Evolutionary conservation across 148 eudicot genomes (phyloP).

Genomic region (Polygonum maritimum): DNA sequence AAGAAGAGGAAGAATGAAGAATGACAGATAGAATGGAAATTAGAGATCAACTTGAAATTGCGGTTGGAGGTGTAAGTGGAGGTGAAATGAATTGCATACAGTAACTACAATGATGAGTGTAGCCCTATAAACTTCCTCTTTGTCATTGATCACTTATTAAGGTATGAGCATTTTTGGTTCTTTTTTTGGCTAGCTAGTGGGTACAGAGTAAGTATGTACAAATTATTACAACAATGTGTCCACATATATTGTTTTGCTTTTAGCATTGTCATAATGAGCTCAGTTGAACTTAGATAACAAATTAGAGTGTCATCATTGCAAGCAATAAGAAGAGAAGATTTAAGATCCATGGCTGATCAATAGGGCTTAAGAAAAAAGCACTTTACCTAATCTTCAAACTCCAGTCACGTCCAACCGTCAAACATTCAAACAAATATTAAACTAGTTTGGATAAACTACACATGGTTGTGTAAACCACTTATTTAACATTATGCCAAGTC

Average conservation of each 20-base stretch:
- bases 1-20: neutral
- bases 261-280: neutral
- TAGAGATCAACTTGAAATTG: neutral
- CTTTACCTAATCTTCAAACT: neutral
- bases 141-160: neutral
- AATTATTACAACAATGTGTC: neutral
- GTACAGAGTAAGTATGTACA: neutral
- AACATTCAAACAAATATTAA: neutral
- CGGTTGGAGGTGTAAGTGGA: constrained; percentile 1
- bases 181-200: constrained; percentile 3
- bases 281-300: neutral
- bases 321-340: neutral
- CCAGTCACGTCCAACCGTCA: neutral
- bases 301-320: constrained; percentile 5
- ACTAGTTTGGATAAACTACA: neutral
- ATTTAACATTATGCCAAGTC: neutral
- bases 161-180: neutral
- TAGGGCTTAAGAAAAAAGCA: neutral
- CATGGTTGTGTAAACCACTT: neutral
- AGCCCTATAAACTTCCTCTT: neutral
- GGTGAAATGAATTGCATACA: constrained; percentile 2
- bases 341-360: neutral
- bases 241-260: neutral
- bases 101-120: constrained; percentile 5
- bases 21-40: neutral